Conservation (phyloP, 148 eudicot genomes). For the Silene latifolia region DNA sequence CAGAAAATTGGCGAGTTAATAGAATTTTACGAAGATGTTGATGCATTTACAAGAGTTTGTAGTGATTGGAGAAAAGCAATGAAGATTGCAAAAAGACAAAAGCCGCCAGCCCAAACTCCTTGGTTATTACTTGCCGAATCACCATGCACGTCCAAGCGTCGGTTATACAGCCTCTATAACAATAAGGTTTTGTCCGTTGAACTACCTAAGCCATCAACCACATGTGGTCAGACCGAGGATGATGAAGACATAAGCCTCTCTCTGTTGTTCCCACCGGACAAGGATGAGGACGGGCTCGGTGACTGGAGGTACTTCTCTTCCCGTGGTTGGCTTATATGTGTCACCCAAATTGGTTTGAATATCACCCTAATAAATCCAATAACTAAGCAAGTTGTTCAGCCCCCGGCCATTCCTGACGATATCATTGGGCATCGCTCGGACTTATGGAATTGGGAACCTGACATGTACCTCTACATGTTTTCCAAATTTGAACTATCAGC, state of each 20-base stretch:
- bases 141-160: background rate
- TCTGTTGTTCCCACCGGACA: background rate
- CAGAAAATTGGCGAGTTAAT: too few relatives aligned
- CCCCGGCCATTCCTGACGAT: background rate
- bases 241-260: background rate
- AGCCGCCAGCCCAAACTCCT: background rate
- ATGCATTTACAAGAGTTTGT: slow-evolving; percentile 3
- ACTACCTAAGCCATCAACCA: background rate
- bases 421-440: too few relatives aligned
- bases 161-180: background rate
- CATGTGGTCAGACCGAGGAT: background rate
- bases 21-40: background rate
- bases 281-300: too few relatives aligned
- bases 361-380: too few relatives aligned
- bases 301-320: background rate
- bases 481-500: background rate
- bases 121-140: slow-evolving; percentile 14
- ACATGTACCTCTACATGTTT: too few relatives aligned
- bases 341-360: too few relatives aligned
- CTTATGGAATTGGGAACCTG: too few relatives aligned
- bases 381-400: background rate
- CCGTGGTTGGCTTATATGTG: too few relatives aligned
- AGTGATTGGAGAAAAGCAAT: background rate
- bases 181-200: background rate
- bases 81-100: background rate